Conservation (phyloP, 164 flowering plant species). For the grape (Vitis vinifera) region ASM3070453v1 NC_081815.1:7463001-7463500, state of each 20-base stretch:
- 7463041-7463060: no score
- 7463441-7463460: constrained; percentile 46
- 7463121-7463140: no score
- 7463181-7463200: constrained; percentile 45
- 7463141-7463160: no score
- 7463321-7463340: constrained; percentile 45
- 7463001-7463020: no score
- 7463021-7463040: no score
- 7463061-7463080: no score
- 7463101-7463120: no score
- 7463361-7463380: constrained; percentile 25
- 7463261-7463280: constrained; percentile 41
- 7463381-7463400: constrained; percentile 35
- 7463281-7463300: constrained; percentile 33
- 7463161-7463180: constrained; percentile 36
- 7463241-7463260: constrained; percentile 47
- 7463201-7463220: constrained; percentile 51
- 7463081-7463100: no score
- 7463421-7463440: constrained; percentile 36
- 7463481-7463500: no score
- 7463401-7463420: constrained; percentile 17
- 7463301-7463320: constrained; percentile 35
- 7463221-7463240: constrained; percentile 30
- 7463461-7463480: constrained; percentile 36
- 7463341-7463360: constrained; percentile 40